Evolutionary conservation across 176 grass and related monocot species (phyloP).

Genomic region (Typha latifolia): DNA sequence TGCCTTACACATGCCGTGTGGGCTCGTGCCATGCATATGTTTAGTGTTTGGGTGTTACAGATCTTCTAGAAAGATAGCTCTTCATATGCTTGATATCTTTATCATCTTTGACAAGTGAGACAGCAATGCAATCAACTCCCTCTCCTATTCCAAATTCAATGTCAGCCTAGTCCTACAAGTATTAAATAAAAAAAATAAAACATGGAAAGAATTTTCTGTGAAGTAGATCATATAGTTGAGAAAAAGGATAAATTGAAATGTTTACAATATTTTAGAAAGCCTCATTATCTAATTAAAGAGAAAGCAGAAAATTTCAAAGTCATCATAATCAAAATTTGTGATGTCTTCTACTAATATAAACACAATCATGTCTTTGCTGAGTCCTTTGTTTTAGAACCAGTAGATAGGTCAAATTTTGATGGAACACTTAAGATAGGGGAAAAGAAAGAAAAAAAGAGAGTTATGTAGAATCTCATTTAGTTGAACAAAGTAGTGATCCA

Average conservation of each 20-base stretch:
- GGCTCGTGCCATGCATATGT: too few species aligned
- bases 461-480: too few species aligned
- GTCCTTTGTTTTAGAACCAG: too few species aligned
- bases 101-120: conserved; percentile 67
- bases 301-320: background rate
- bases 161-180: conserved; percentile 54
- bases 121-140: conserved; percentile 52
- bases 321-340: too few species aligned
- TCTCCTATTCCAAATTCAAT: conserved; percentile 65
- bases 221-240: conserved; percentile 10
- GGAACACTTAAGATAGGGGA: too few species aligned
- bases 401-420: too few species aligned
- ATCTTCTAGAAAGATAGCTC: conserved; percentile 50
- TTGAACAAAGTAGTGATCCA: too few species aligned
- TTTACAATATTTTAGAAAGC: background rate
- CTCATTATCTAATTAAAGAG: background rate
- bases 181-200: background rate
- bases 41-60: too few species aligned
- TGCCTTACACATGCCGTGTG: too few species aligned
- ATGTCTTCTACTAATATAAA: too few species aligned
- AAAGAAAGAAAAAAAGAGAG: too few species aligned
- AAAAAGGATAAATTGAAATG: background rate
- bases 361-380: too few species aligned
- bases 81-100: conserved; percentile 56
- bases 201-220: background rate